Evolutionary conservation across 169 alveolate genomes (phyloP).

Genomic region (Blepharisma undulans): DNA sequence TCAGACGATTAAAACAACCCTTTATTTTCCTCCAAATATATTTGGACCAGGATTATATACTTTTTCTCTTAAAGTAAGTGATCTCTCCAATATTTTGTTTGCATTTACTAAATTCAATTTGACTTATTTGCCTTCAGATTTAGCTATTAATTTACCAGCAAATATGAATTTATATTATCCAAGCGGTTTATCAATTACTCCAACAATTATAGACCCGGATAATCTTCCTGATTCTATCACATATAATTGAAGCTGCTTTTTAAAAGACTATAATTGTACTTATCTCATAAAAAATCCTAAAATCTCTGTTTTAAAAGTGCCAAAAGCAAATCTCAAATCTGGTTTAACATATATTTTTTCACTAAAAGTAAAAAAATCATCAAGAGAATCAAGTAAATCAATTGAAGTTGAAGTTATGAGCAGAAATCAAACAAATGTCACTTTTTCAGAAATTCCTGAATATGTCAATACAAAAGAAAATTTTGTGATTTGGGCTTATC

Average conservation of each 20-base stretch:
- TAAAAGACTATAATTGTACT: not conserved
- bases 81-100: not conserved
- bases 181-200: not conserved
- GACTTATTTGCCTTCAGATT: not conserved
- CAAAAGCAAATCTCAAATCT: not conserved
- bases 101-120: not conserved
- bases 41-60: constrained; percentile 32
- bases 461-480: not conserved
- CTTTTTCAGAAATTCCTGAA: not conserved
- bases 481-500: not conserved
- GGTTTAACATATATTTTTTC: not conserved
- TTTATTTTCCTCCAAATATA: not conserved
- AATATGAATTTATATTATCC: not conserved
- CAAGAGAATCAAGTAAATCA: not conserved
- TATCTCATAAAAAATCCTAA: not conserved
- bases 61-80: not conserved
- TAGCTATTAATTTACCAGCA: not conserved
- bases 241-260: not conserved
- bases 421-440: not conserved
- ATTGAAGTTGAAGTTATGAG: not conserved
- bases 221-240: not conserved
- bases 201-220: not conserved
- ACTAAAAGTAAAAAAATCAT: not conserved
- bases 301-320: not conserved
- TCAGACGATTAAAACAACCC: not conserved